These are phyloP conservation scores for Pichia sp. DNA, from an alignment of 1,139 yeast species.

Conservation along the genomic window DNA sequence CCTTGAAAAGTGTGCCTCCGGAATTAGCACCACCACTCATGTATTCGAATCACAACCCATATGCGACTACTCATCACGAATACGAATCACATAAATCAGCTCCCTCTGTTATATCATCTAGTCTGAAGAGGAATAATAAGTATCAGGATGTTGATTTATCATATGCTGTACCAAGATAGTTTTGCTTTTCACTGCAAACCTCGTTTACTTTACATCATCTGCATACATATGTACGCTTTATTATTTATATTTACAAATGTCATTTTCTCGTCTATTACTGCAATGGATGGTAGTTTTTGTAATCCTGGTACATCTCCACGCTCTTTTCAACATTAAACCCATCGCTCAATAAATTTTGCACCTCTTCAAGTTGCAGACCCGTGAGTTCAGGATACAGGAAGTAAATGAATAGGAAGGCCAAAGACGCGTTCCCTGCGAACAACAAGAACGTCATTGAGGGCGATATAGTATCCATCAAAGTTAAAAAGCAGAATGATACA, in stretches of 20 bases:
- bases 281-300: background rate
- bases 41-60: too few species aligned
- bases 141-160: conserved; percentile 11
- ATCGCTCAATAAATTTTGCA: conserved; percentile 38
- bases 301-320: conserved; percentile 28
- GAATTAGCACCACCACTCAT: too few species aligned
- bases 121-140: conserved; percentile 3
- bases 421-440: conserved; percentile 42
- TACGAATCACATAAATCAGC: too few species aligned
- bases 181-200: background rate
- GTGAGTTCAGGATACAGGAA: conserved; percentile 50
- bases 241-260: conserved; percentile 39
- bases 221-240: too few species aligned
- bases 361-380: conserved; percentile 51
- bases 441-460: conserved; percentile 51
- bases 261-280: background rate
- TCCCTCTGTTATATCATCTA: background rate
- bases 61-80: too few species aligned
- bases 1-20: too few species aligned
- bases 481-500: conserved; percentile 46
- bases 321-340: conserved; percentile 47
- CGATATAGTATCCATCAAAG: conserved; percentile 46
- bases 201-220: background rate
- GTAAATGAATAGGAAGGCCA: conserved; percentile 40
- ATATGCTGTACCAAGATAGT: conserved; percentile 8